A percentile compares a stretch with the other conserved stretches of the same genome.
Conservation (phyloP, 441 rosid genomes). For the Corymbia citriodora region DNA sequence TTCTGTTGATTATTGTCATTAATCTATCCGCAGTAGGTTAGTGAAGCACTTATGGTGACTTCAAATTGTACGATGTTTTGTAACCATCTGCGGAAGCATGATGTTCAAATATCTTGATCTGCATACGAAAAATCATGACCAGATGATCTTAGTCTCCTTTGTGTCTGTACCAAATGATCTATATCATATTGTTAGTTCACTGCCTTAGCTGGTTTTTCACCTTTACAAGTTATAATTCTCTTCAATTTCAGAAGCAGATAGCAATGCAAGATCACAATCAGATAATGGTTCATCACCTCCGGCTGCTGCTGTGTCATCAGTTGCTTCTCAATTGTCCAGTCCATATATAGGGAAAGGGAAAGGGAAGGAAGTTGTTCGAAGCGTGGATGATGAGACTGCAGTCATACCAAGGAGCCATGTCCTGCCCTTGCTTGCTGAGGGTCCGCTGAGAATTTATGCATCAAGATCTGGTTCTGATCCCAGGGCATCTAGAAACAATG, state of each 20-base stretch:
- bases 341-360: not conserved
- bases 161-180: not conserved
- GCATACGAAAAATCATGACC: not conserved
- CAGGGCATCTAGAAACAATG: not conserved
- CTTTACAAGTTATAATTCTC: not conserved
- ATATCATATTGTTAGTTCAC: not conserved
- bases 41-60: not conserved
- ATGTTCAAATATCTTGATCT: not conserved
- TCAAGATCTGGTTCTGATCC: not conserved
- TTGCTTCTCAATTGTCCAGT: not conserved
- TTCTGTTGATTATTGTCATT: not conserved
- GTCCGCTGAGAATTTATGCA: not conserved
- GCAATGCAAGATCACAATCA: not conserved
- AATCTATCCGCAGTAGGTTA: not conserved
- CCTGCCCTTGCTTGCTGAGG: not conserved
- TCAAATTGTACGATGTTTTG: not conserved
- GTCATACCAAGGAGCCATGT: not conserved
- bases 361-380: not conserved
- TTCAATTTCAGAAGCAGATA: not conserved
- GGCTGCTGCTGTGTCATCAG: not conserved
- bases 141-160: not conserved
- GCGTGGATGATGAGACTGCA: not conserved
- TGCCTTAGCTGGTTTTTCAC: not conserved
- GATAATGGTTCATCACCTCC: not conserved
- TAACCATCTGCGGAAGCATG: not conserved